Evolutionary conservation across 148 eudicot species (phyloP), one percentile per base, ranked within the genome.

Genomic region (Chenopodium formosanum): DNA sequence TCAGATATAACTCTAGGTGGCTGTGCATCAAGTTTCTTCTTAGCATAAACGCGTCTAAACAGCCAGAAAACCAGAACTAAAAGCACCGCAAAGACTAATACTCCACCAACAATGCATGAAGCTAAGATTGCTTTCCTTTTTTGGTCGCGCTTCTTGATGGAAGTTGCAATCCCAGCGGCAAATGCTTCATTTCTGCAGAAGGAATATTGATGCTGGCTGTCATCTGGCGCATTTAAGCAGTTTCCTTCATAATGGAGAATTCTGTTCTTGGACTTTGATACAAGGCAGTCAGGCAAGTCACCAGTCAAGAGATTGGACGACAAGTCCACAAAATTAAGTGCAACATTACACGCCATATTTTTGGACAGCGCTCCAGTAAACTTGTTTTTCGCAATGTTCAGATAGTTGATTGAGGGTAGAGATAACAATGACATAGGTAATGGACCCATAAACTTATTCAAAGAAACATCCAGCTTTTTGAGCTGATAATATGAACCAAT

Each of bases 131-230:
- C 76, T 86, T 87, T 86, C 20, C 87, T 85, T 63, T 63, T 69
- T 64, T 77, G 81, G 9, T 83, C 85, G 27, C 56, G 64, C 80
- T 88, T 88, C 83, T 81, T 81, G 27, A 32, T 82, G 60, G 80
- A 86, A 75, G 94, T 92, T 65, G 91, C 68, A 34, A 96, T 80
- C 65, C 98, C 98, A 46, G 89, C 99, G 71, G 99, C 99, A 83
- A 96, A 84, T 77, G 99, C 99, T 87, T 87, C 92, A 83, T 90
- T 94, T 83, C 86, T 87, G 82, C 99, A 96, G 77, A 79, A 90
- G 16, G 93, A 85, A 77, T 88, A 66, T 22, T 85, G 83, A 77
- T 90, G 90, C 78, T 96, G 99, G 81, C 76, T 86, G 62, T 78
- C 72, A 67, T 86, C 88, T 32, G 40, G 86, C 23, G 68, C 73